Conservation (phyloP, 345 rosid species). For the Trapa incisa region DNA sequence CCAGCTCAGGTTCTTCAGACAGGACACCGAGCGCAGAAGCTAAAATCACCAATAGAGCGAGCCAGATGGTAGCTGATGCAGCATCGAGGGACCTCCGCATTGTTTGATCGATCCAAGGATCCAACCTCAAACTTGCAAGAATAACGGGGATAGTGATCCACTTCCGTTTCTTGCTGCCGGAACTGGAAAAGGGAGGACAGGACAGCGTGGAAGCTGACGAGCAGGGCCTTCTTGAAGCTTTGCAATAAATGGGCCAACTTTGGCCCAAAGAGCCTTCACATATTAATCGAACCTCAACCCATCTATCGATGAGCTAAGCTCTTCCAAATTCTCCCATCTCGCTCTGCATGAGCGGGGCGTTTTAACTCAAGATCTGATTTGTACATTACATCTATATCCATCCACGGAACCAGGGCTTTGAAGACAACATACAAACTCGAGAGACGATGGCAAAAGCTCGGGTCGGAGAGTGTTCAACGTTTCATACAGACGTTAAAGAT, state of each 20-base stretch:
- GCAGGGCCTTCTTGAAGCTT: not conserved
- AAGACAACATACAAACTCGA: no score
- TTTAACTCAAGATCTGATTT: no score
- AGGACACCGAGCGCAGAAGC: conserved; percentile 18
- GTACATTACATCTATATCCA: no score
- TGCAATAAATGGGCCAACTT: not conserved
- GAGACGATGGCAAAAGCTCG: no score
- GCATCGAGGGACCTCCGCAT: conserved; percentile 1
- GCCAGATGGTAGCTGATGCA: not conserved
- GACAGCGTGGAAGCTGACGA: not conserved
- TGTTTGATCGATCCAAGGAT: not conserved
- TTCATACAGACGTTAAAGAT: no score
- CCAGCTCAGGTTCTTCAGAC: conserved; percentile 49
- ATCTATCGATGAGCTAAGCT: not conserved
- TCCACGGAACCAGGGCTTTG: no score
- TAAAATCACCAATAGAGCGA: not conserved
- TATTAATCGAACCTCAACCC: not conserved
- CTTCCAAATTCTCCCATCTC: not conserved
- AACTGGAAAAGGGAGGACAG: not conserved
- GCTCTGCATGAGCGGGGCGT: not conserved
- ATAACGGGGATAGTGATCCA: not conserved
- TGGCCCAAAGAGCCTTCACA: not conserved
- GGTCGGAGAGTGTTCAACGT: no score
- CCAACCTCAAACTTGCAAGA: not conserved
- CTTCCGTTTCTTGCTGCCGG: not conserved